phyloP scores from a whole-genome alignment of 495 filamentous ascomycete genomes.

The Aspergillus incahuasiensis region DNA sequence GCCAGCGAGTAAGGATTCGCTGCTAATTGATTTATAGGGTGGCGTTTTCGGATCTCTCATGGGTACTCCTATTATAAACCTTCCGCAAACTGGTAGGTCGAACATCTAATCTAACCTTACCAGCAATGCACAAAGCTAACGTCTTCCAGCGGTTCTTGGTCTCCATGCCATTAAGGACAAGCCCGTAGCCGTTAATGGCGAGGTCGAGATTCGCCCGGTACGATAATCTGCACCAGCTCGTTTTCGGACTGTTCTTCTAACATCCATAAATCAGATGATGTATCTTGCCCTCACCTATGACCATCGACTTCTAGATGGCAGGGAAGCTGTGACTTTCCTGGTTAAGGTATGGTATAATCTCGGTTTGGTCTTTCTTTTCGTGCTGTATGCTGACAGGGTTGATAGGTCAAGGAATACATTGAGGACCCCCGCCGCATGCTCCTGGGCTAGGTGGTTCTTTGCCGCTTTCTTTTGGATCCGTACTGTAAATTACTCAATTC shows the following conservation, averaged over 20 bases:
- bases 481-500: conserved; percentile 35
- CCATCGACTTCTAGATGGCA: conserved; percentile 88
- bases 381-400: conserved; percentile 1
- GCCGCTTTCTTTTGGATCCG: background rate
- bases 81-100: conserved; percentile 74
- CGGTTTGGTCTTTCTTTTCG: no score
- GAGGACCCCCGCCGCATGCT: conserved; percentile 95
- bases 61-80: conserved; percentile 99
- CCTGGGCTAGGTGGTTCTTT: conserved; percentile 41
- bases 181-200: conserved; percentile 82
- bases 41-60: conserved; percentile 78
- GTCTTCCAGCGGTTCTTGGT: conserved; percentile 69
- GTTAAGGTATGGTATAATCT: no score
- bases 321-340: conserved; percentile 95
- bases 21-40: conserved; percentile 42
- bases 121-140: no score
- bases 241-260: conserved; percentile 13
- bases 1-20: background rate
- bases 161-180: conserved; percentile 98
- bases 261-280: conserved; percentile 73
- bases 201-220: conserved; percentile 86
- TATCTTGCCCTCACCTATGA: conserved; percentile 97
- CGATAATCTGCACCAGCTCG: conserved; percentile 16
- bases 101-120: no score
- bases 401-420: conserved; percentile 86